Evolutionary conservation across 371 early-diverging fungal genomes (phyloP), one percentile per base, ranked within the genome.

Genomic region (Blakeslea trispora): DNA sequence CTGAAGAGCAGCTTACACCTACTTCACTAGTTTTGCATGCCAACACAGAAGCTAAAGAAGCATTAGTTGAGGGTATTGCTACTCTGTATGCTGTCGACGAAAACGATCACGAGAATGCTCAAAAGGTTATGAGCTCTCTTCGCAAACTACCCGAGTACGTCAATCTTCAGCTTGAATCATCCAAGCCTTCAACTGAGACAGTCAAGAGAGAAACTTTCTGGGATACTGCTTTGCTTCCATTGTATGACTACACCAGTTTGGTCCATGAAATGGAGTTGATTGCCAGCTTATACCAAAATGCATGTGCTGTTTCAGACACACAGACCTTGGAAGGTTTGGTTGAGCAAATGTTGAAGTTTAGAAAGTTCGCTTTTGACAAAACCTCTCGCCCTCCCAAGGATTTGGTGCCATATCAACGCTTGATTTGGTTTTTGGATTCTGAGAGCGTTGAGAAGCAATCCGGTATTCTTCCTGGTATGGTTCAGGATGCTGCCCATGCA

Each of bases 11-110:
- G 1, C 49, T 71, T n/a, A 40, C 10, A 10, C 55, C 70, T 0
- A 62, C 57, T 23, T 62, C 71, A 45, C 45, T 68, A 19, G 65
- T 74, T 2, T 55, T 79, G 44, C 64, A 57, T 46, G 49, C 70
- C 28, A 74, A 73, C 44, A 35, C 65, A 1, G 85, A 81, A 41
- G 61, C 80, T 37, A 91, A 88, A 70, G 69, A 73, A 31, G 79
- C 82, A 5, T 55, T 91, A 18, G 66, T 90, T n/a, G 91, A 92
- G 57, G 91, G 84, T 1, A 67, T 86, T 32, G 84, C 91, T 7
- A 90, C 91, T 0, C 64, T 92, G 18, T 88, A 89, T 66, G 87
- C 83, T 50, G 77, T 89, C 5, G 84, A 89, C 56, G 83, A 87
- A 49, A 76, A 74, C 17, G 64, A 77, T 21, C 69, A 72, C 40